Base-by-base conservation (phyloP, 1,284 basidiomycete genomes). In the Irpex sp. region DNA sequence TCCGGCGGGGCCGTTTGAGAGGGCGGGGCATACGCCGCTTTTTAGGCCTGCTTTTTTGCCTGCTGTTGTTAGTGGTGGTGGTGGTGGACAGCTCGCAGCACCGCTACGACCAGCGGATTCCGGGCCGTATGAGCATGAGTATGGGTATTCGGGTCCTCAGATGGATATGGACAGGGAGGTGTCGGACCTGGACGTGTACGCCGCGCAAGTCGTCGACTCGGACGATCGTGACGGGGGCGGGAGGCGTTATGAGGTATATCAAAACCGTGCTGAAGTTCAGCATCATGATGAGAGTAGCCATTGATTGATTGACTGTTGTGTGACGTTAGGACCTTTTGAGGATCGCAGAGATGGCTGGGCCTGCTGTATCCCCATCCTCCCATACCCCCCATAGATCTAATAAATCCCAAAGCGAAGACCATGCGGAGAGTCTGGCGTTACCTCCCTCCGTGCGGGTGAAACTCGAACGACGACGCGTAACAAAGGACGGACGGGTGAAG, bases 401-500 rank as follows among this genome's bases (percentile, higher is more conserved):
- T 28, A 28, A 28, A 28, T 5, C 28, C 28, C 28, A 28, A 28
- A 28, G 28, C 12, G 61, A 58, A 36, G 57, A 58, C 35, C 33
- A 45, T 33, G 33, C 58, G 10, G 48, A 42, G 39, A 47, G 19
- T 10, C 10, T 73, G 58, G 64, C 54, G 56, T 68, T 60, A 77
- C 86, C 33, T 77, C 86, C 56, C 14, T 74, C 85, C 23, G 91
- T 85, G 5, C 75, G 74, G 54, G 80, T 94, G 65, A 83, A 86
- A 66, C 76, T 91, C 33, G 78, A 85, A 67, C 82, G 87, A 10
- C 80, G 86, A 48, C 82, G 93, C 16, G 80, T 83, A 23, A 86
- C 84, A 56, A 79, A 80, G 64, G 83, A 89, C 65, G 92, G 92
- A 9, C 86, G 88, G 58, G 80, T 88, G 60, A 94, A 92, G 75